Conservation (phyloP, 2,329 filamentous ascomycete species). For the Trichoderma endophyticum region DNA sequence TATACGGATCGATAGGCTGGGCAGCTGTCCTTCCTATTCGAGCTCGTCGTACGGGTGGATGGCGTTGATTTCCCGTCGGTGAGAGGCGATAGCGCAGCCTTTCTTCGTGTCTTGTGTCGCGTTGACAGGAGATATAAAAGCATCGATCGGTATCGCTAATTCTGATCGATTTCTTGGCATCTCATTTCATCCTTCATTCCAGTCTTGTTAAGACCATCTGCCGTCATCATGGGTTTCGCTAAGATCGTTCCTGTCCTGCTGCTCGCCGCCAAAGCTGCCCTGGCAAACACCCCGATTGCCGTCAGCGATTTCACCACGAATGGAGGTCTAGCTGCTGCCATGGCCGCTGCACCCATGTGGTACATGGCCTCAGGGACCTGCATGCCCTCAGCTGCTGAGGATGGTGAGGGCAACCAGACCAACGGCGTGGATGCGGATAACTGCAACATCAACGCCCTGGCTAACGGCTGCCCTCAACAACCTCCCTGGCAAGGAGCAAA, state of each 20-base stretch:
- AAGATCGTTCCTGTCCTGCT: constrained; percentile 6
- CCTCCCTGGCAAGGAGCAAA: constrained; percentile 21
- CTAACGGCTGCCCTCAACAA: constrained; percentile 17
- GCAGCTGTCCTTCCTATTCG: background rate
- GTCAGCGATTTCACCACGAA: constrained; percentile 16
- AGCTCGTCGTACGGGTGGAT: background rate
- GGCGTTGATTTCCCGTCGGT: background rate
- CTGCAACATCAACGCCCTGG: constrained; percentile 21
- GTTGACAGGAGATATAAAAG: background rate
- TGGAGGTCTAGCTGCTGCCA: constrained; percentile 20
- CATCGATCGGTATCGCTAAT: background rate
- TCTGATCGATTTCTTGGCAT: background rate
- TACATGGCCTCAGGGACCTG: constrained; percentile 23
- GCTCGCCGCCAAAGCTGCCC: constrained; percentile 6
- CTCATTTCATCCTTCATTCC: background rate
- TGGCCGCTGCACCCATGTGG: constrained; percentile 22
- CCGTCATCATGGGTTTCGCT: background rate
- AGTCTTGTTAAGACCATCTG: background rate
- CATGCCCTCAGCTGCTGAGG: constrained; percentile 23
- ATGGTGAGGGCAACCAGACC: constrained; percentile 21
- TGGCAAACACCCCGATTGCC: constrained; percentile 20
- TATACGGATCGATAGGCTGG: background rate
- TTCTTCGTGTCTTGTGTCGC: background rate
- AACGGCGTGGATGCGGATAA: constrained; percentile 22
- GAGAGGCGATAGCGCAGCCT: background rate